Percentiles rank a stretch among this genome's conserved stretches.
Evolutionary conservation across 129 eudicot genomes (phyloP).

Genomic region (Saposhnikovia divaricata): DNA sequence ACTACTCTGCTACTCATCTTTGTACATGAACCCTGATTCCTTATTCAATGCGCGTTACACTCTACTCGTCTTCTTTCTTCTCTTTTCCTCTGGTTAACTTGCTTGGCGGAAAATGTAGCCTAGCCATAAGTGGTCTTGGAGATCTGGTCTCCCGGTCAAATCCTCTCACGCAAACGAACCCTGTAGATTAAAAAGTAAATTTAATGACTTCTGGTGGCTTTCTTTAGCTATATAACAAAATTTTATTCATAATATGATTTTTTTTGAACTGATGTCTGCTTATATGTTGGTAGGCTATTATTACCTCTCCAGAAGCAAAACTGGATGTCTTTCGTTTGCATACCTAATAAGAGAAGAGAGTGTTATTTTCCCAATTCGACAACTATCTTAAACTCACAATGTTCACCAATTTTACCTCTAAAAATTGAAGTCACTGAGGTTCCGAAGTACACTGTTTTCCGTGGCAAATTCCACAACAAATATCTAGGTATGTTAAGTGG

Average conservation of each 20-base stretch:
- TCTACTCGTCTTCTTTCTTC: slow-evolving; percentile 26
- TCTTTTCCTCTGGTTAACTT: slow-evolving; percentile 33
- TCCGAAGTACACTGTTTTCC: slow-evolving; percentile 89
- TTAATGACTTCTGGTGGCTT: background rate
- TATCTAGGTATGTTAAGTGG: slow-evolving; percentile 77
- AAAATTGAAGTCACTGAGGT: slow-evolving; percentile 72
- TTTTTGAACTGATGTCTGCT: no score
- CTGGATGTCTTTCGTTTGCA: slow-evolving; percentile 65
- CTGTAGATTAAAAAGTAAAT: slow-evolving; percentile 23
- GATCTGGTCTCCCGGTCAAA: slow-evolving; percentile 61
- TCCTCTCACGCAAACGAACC: slow-evolving; percentile 86
- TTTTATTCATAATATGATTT: background rate
- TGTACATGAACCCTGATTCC: slow-evolving; percentile 1
- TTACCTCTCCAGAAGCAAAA: slow-evolving; percentile 92
- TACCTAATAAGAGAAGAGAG: slow-evolving; percentile 34
- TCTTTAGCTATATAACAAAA: background rate
- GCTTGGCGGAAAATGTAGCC: slow-evolving; percentile 81
- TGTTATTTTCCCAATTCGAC: background rate
- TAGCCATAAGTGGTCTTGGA: slow-evolving; percentile 74
- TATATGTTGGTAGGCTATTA: background rate
- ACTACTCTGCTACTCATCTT: slow-evolving; percentile 16
- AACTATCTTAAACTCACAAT: background rate
- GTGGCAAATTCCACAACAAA: slow-evolving; percentile 74
- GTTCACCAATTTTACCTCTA: slow-evolving; percentile 45
- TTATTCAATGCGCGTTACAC: background rate